Evolutionary conservation across 345 rosid species (phyloP), one percentile per base, ranked within the genome.

Genomic region (Salix suchowensis): DNA sequence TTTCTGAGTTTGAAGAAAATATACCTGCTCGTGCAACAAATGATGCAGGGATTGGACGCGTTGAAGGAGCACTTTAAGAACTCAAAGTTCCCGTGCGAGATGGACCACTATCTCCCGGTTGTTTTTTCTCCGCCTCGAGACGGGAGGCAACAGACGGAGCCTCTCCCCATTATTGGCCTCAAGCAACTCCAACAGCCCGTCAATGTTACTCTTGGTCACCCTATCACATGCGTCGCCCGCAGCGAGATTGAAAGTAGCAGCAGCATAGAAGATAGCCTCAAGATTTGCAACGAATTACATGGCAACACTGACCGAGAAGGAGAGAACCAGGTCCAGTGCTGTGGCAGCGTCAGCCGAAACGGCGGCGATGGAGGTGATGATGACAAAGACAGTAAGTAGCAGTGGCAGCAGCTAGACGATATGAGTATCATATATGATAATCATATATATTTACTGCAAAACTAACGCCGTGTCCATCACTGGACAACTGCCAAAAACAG

Each of bases 41-140:
- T 50, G 36, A 50, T 28, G 67, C 78, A 96, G 99, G 99, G 99
- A 28, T 85, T 91, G 79, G 92, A 92, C 82, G 85, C 93, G 9
- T 79, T 96, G 78, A 91, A 87, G 77, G 94, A 90, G 81, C 98
- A 94, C 61, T 96, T 96, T 71, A 92, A 87, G 91, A 89, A 88
- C 89, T 87, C 91, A 7, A 93, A 83, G 87, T 85, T 91, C 74
- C 93, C 95, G n/a, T 78, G 88, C 79, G 91, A 92, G 68, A 80
- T 77, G 85, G 91, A 86, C 65, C 85, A 86, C 68, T 91, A 88
- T 79, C 81, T 89, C 71, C 99, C 99, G 54, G 98, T 91, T 54
- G 83, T 91, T 1, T 96, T 94, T 79, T 76, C 93, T 5, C 99
- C 97, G 10, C 97, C 98, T 64, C 87, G 97, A 55, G 95, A 96